Evolutionary conservation across 2,329 filamentous ascomycete genomes (phyloP).

Genomic region (Fusarium goolgardi): DNA sequence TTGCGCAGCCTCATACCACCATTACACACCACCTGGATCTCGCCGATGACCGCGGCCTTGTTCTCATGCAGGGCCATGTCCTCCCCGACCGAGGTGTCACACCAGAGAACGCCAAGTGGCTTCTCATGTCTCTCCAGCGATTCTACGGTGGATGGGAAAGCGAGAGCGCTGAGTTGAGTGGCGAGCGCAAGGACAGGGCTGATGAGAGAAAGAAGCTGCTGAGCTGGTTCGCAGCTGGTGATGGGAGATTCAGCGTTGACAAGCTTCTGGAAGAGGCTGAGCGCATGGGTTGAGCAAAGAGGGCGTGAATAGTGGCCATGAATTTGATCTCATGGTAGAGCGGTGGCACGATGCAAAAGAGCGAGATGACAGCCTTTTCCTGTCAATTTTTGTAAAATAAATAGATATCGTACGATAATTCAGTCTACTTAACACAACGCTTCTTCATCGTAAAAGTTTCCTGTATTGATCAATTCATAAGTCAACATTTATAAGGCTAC

Average conservation of each 20-base stretch:
- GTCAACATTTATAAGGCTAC: too few species aligned
- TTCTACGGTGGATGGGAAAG: conserved; percentile 81
- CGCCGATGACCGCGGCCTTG: conserved; percentile 76
- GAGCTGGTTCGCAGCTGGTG: conserved; percentile 84
- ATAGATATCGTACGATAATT: conserved; percentile 18
- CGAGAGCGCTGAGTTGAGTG: conserved; percentile 51
- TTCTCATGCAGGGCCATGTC: conserved; percentile 87
- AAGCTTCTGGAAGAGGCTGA: conserved; percentile 90
- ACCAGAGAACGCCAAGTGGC: conserved; percentile 85
- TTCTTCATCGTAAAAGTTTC: not conserved
- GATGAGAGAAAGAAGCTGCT: conserved; percentile 76
- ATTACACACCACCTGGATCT: conserved; percentile 92
- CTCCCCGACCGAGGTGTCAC: conserved; percentile 80
- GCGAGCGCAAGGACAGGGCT: conserved; percentile 64
- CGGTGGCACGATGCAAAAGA: not conserved
- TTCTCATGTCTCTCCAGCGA: conserved; percentile 92
- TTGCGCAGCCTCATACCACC: conserved; percentile 90
- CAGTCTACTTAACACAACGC: not conserved
- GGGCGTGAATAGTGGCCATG: not conserved
- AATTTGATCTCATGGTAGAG: not conserved
- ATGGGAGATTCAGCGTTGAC: conserved; percentile 83
- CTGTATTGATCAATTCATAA: not conserved
- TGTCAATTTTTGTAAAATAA: conserved; percentile 30
- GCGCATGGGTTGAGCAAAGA: conserved; percentile 67
- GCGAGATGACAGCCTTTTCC: conserved; percentile 1